These are phyloP conservation scores for Penicillium sp. DNA, from an alignment of 2,329 filamentous ascomycete species.

Conservation along the genomic window DNA sequence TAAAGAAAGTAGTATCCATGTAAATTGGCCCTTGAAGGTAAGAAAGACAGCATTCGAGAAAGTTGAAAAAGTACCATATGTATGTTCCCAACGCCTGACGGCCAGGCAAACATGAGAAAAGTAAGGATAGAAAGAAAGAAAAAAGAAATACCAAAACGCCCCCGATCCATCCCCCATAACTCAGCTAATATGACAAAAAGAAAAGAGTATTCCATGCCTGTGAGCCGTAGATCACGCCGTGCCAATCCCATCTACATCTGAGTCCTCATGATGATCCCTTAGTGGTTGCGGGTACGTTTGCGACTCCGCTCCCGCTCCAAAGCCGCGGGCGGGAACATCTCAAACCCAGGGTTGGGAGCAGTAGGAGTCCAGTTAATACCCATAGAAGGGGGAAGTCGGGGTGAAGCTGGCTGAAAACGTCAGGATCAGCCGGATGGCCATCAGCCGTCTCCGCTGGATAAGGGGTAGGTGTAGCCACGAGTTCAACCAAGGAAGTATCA, in stretches of 20 bases:
- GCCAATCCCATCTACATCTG: slow-evolving; percentile 10
- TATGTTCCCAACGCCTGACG: neutral
- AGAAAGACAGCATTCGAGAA: neutral
- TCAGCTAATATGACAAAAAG: slow-evolving; percentile 11
- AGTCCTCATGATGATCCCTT: slow-evolving; percentile 1
- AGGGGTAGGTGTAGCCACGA: slow-evolving; percentile 35
- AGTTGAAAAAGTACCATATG: neutral
- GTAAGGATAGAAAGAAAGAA: neutral
- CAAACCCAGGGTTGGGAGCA: slow-evolving; percentile 20
- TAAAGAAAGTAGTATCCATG: neutral
- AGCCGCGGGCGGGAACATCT: slow-evolving; percentile 25
- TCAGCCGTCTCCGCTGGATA: slow-evolving; percentile 25
- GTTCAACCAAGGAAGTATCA: slow-evolving; percentile 41
- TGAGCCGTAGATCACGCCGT: neutral
- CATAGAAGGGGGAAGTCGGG: slow-evolving; percentile 44
- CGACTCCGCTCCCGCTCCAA: slow-evolving; percentile 26
- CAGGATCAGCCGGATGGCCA: slow-evolving; percentile 32
- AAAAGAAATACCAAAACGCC: slow-evolving; percentile 3
- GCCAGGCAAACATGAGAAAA: neutral
- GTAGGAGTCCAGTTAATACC: slow-evolving; percentile 44
- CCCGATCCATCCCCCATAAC: neutral
- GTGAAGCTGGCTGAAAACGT: slow-evolving; percentile 40
- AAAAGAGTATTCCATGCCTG: slow-evolving; percentile 3
- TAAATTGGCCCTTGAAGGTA: neutral
- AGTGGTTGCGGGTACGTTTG: slow-evolving; percentile 25